Evolutionary conservation across 176 grass and related monocot genomes (phyloP).

Genomic region (Phyllostachys edulis): DNA sequence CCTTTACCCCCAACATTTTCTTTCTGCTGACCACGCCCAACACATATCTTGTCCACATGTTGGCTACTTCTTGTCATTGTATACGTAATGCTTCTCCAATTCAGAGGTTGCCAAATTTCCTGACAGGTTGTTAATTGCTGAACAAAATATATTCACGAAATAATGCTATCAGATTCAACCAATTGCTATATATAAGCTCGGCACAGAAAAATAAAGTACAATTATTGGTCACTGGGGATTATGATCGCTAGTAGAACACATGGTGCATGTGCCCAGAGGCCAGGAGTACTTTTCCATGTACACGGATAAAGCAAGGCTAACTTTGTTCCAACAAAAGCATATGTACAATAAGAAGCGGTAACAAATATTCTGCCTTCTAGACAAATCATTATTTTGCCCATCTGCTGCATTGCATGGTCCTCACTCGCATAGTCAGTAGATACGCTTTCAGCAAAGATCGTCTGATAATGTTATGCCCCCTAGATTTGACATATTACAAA

Average conservation of each 20-base stretch:
- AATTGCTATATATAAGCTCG: background rate
- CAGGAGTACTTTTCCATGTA: conserved; percentile 3
- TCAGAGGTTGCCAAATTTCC: conserved; percentile 14
- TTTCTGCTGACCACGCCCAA: background rate
- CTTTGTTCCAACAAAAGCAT: conserved; percentile 14
- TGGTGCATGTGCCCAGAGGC: background rate
- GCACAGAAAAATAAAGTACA: background rate
- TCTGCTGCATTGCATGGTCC: background rate
- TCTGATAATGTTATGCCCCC: background rate
- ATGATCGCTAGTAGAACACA: background rate
- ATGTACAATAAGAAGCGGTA: background rate
- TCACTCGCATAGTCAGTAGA: background rate
- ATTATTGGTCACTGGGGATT: background rate
- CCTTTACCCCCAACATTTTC: background rate
- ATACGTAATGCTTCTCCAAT: conserved; percentile 13
- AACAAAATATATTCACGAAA: conserved; percentile 16
- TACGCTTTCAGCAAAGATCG: background rate
- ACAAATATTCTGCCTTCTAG: background rate
- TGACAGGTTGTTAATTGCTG: background rate
- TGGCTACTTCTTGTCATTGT: background rate
- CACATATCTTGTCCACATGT: conserved; percentile 7
- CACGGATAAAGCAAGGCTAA: conserved; percentile 19
- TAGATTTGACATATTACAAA: background rate
- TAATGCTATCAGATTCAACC: background rate
- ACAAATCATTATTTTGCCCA: background rate